Percentiles rank a stretch among this genome's conserved stretches.
Evolutionary conservation across 176 grass and related monocot species (phyloP).

Genomic region (Carex myosuroides): DNA sequence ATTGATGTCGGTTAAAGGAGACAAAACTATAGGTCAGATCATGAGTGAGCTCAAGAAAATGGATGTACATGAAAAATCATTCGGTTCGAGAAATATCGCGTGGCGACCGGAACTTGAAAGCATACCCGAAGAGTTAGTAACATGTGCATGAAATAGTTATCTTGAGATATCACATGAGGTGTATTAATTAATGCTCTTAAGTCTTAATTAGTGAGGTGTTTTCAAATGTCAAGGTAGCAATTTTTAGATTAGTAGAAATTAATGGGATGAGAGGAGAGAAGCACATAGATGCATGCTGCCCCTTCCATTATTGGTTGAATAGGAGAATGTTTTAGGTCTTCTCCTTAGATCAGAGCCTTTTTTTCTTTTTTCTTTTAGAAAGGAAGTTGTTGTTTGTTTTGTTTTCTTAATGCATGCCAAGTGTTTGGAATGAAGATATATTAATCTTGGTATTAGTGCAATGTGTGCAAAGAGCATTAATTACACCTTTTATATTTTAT

Average conservation of each 20-base stretch:
- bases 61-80: conserved; percentile 36
- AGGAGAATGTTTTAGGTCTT: conserved; percentile 11
- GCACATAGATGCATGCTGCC: not conserved
- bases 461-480: not conserved
- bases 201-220: not conserved
- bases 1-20: conserved; percentile 36
- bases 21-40: conserved; percentile 54
- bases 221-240: not conserved
- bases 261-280: not conserved
- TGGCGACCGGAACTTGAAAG: conserved; percentile 64
- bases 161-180: not conserved
- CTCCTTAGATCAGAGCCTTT: not conserved
- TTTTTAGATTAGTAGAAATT: not conserved
- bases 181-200: not conserved
- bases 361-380: not conserved
- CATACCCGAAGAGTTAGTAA: conserved; percentile 57
- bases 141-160: not conserved
- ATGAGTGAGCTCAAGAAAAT: conserved; percentile 57
- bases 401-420: not conserved
- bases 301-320: not conserved
- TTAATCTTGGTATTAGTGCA: not conserved
- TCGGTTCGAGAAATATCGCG: not conserved
- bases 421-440: not conserved
- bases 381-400: not conserved
- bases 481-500: not conserved